Conservation (phyloP, 352 stramenopile species). For the Globisporangium mamillatum region DNA sequence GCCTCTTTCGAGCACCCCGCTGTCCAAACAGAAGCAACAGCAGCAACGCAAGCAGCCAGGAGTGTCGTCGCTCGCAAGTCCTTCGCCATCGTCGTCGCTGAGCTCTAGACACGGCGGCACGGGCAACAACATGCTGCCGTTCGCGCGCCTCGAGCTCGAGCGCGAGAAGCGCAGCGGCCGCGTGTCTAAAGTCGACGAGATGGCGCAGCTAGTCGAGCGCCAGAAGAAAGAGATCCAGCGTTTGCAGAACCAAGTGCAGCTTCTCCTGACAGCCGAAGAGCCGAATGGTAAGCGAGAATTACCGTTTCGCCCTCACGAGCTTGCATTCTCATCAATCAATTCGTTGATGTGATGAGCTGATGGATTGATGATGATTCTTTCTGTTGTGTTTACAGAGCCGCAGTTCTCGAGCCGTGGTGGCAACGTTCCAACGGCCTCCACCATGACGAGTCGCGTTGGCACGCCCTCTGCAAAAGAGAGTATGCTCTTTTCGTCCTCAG, state of each 20-base stretch:
- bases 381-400: conserved; percentile 4
- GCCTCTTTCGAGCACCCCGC: conserved; percentile 25
- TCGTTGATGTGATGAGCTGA: neutral
- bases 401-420: neutral
- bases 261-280: conserved; percentile 45
- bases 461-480: neutral
- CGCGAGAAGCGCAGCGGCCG: conserved; percentile 24
- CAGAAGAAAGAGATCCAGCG: conserved; percentile 72
- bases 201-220: conserved; percentile 42
- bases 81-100: neutral
- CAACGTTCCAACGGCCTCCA: neutral
- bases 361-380: neutral
- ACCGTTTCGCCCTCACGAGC: neutral
- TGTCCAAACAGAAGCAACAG: conserved; percentile 36
- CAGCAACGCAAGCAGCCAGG: conserved; percentile 18
- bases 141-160: conserved; percentile 43
- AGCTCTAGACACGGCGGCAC: conserved; percentile 11
- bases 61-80: neutral
- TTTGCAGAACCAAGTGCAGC: conserved; percentile 59
- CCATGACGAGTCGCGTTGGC: neutral
- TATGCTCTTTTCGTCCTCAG: neutral
- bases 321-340: neutral
- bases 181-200: conserved; percentile 35
- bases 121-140: conserved; percentile 38
- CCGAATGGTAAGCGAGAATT: conserved; percentile 5